phyloP scores from a whole-genome alignment of 371 early-diverging fungal species.

The Mortierella sp. region DNA sequence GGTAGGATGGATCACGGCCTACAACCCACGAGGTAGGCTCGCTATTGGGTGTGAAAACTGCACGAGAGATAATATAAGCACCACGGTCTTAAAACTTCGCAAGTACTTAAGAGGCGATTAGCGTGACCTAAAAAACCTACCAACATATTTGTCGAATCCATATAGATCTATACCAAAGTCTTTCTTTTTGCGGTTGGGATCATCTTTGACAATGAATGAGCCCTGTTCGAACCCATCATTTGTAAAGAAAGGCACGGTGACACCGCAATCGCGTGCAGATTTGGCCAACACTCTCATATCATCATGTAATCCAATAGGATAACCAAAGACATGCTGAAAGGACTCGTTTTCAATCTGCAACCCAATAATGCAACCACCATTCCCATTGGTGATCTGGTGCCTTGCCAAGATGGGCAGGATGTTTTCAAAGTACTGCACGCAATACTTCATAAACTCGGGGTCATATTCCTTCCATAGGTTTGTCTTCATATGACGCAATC shows the following conservation, averaged over 20 bases:
- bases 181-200: slow-evolving; percentile 48
- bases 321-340: slow-evolving; percentile 70
- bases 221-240: slow-evolving; percentile 86
- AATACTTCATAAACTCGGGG: slow-evolving; percentile 74
- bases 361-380: slow-evolving; percentile 78
- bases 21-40: slow-evolving; percentile 70
- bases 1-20: slow-evolving; percentile 61
- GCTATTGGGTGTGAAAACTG: slow-evolving; percentile 76
- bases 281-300: slow-evolving; percentile 86
- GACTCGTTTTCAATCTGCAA: slow-evolving; percentile 89
- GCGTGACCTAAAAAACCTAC: slow-evolving; percentile 52
- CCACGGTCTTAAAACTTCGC: not conserved
- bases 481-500: slow-evolving; percentile 78
- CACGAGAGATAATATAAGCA: not conserved
- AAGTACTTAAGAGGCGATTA: too few relatives aligned
- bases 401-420: slow-evolving; percentile 82
- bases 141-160: slow-evolving; percentile 86
- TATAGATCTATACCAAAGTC: slow-evolving; percentile 84
- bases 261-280: slow-evolving; percentile 81
- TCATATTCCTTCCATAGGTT: slow-evolving; percentile 81
- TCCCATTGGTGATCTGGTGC: slow-evolving; percentile 83
- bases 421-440: slow-evolving; percentile 79
- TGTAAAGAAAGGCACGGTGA: slow-evolving; percentile 86
- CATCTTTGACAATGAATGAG: slow-evolving; percentile 68
- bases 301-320: slow-evolving; percentile 85